Conservation (phyloP, 768 basidiomycete genomes). For the Pleurotus eryngii region DNA sequence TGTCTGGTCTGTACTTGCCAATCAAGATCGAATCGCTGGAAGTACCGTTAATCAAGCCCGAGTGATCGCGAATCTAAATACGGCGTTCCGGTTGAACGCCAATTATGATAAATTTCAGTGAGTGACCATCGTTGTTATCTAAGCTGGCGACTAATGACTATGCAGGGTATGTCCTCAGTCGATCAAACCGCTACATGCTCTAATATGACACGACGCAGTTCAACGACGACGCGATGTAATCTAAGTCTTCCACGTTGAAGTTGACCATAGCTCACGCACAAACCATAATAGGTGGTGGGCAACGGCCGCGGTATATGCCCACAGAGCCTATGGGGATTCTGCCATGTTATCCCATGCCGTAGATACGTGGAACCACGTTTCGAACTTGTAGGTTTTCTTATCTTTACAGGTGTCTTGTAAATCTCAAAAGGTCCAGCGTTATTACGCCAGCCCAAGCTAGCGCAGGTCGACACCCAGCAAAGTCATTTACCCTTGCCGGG, state of each 20-base stretch:
- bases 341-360: constrained; percentile 41
- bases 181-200: not conserved
- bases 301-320: constrained; percentile 45
- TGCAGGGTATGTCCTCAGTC: not conserved
- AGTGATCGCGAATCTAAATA: constrained; percentile 39
- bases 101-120: constrained; percentile 44
- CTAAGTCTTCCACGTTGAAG: not conserved
- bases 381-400: constrained; percentile 35
- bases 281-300: constrained; percentile 45
- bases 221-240: constrained; percentile 47
- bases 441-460: constrained; percentile 38
- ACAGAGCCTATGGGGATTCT: constrained; percentile 43
- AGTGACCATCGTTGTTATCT: constrained; percentile 17
- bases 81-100: constrained; percentile 32
- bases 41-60: constrained; percentile 32
- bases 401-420: not conserved
- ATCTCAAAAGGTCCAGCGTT: constrained; percentile 26
- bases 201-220: constrained; percentile 21
- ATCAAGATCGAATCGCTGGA: constrained; percentile 39
- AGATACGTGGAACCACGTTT: constrained; percentile 46
- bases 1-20: constrained; percentile 47
- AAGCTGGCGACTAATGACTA: not conserved
- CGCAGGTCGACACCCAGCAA: constrained; percentile 34
- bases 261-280: not conserved
- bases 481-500: constrained; percentile 35